phyloP scores from a whole-genome alignment of 768 basidiomycete genomes.

The Lactifluus pinguis region DNA sequence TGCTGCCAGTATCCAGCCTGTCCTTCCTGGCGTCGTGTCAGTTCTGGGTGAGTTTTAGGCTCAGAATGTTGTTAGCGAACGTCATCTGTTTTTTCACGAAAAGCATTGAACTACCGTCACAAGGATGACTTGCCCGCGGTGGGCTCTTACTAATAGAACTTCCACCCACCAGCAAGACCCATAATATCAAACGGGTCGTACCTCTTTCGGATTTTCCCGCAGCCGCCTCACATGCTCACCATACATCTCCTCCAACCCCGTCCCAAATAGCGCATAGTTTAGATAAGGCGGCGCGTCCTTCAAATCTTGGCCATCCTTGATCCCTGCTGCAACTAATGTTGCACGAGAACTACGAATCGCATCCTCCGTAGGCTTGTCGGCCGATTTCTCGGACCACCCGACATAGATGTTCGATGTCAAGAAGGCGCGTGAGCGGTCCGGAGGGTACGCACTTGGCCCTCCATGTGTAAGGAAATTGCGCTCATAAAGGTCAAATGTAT shows the following conservation, averaged over 20 bases:
- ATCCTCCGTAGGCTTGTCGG: slow-evolving; percentile 25
- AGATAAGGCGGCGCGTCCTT: background rate
- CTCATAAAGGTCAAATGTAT: slow-evolving; percentile 24
- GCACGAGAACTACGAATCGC: background rate
- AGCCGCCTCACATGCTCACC: background rate
- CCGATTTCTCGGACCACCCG: slow-evolving; percentile 33
- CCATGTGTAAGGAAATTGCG: slow-evolving; percentile 10
- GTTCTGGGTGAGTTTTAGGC: no score
- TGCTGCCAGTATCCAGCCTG: no score
- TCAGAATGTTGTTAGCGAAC: no score
- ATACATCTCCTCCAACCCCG: background rate
- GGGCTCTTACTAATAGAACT: background rate
- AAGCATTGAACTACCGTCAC: background rate
- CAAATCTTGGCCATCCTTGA: background rate
- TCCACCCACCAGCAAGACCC: background rate
- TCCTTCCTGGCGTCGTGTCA: no score
- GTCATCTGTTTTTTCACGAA: no score
- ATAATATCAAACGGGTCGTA: background rate
- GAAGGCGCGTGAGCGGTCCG: slow-evolving; percentile 10
- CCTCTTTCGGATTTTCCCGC: background rate
- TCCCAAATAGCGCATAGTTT: background rate
- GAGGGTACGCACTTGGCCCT: slow-evolving; percentile 16
- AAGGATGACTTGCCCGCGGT: background rate
- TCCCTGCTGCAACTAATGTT: background rate
- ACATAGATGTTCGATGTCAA: slow-evolving; percentile 24